Evolutionary conservation across 345 rosid species (phyloP).

Genomic region (Syzygium oleosum): DNA sequence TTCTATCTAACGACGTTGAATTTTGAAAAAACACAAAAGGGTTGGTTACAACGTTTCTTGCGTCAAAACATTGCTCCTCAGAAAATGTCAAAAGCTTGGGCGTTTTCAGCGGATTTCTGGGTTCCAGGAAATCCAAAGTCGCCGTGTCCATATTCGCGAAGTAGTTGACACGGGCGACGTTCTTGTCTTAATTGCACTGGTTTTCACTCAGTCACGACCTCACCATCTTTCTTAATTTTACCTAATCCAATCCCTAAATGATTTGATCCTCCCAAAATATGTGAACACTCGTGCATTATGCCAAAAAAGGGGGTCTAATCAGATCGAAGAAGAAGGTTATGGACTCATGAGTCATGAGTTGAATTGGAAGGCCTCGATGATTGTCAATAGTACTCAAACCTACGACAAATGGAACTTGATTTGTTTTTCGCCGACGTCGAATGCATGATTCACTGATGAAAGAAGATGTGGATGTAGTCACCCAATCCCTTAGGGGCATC

Average conservation of each 20-base stretch:
- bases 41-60: neutral
- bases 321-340: neutral
- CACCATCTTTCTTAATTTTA: neutral
- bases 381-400: neutral
- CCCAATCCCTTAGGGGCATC: neutral
- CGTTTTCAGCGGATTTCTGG: no score
- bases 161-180: no score
- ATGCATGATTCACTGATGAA: neutral
- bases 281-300: neutral
- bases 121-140: no score
- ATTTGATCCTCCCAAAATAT: neutral
- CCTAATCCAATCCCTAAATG: neutral
- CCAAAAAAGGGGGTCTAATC: neutral
- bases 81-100: neutral
- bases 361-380: neutral
- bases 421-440: neutral
- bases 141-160: no score
- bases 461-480: neutral
- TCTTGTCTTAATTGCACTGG: neutral
- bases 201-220: neutral
- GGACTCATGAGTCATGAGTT: neutral
- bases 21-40: neutral
- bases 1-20: neutral
- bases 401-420: neutral
- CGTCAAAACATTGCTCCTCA: neutral